phyloP scores from a whole-genome alignment of 768 basidiomycete species.

The Roridomyces roridus region DNA sequence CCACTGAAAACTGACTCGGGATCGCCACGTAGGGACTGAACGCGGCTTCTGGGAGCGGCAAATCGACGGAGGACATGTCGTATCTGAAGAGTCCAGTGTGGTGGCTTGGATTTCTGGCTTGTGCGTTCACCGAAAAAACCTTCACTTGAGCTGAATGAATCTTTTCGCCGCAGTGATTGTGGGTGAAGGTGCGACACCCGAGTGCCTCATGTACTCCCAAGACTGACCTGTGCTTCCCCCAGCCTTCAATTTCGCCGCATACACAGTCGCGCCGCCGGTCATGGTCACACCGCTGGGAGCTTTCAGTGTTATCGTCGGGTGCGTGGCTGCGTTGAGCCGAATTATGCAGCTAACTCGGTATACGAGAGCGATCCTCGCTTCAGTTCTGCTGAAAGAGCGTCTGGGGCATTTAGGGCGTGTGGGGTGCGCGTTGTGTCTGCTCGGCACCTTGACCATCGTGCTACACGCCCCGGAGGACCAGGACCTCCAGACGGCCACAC shows the following conservation, averaged over 20 bases:
- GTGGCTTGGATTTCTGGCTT: constrained; percentile 94
- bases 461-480: constrained; percentile 97
- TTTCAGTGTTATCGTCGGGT: constrained; percentile 95
- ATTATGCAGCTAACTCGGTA: background rate
- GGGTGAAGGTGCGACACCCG: constrained; percentile 87
- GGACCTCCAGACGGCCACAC: constrained; percentile 89
- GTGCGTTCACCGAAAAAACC: constrained; percentile 54
- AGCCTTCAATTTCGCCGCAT: constrained; percentile 94
- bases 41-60: constrained; percentile 66
- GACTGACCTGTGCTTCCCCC: background rate
- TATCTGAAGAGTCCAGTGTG: constrained; percentile 92
- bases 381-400: constrained; percentile 90
- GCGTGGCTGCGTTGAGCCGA: constrained; percentile 29
- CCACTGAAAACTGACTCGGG: too few species aligned
- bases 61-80: constrained; percentile 78
- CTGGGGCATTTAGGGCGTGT: constrained; percentile 90
- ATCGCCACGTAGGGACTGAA: constrained; percentile 73
- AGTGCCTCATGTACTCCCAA: background rate
- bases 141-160: background rate
- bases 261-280: constrained; percentile 96
- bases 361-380: constrained; percentile 91
- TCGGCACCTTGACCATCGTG: constrained; percentile 93
- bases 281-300: constrained; percentile 96
- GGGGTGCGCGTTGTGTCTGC: constrained; percentile 81
- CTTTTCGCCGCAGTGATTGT: constrained; percentile 69